These are phyloP conservation scores for Corynascus novoguineensis DNA, from an alignment of 495 filamentous ascomycete species.

Conservation along the genomic window DNA sequence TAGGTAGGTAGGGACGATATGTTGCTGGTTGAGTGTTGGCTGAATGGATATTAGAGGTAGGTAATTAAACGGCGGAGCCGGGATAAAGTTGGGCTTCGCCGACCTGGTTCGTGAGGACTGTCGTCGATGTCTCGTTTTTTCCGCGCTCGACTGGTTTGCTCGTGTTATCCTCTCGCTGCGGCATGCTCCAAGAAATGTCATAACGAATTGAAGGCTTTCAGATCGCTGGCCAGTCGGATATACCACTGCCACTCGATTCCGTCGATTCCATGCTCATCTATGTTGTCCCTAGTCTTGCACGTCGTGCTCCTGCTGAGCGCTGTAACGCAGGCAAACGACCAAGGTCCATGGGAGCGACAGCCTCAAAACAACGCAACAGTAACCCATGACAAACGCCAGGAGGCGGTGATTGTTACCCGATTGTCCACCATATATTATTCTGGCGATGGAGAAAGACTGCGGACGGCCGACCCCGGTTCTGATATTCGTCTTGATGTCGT, in stretches of 20 bases:
- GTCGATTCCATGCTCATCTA: background rate
- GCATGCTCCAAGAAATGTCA: background rate
- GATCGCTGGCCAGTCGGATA: background rate
- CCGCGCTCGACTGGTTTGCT: background rate
- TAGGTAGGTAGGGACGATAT: no score
- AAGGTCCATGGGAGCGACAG: background rate
- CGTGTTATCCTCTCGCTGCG: background rate
- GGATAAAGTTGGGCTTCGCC: no score
- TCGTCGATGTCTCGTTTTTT: no score
- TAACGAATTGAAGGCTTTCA: background rate
- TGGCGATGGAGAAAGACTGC: conserved; percentile 7
- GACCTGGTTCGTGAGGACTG: no score
- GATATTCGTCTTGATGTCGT: conserved; percentile 20
- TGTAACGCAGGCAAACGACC: conserved; percentile 13
- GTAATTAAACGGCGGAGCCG: no score
- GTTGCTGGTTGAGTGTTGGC: no score
- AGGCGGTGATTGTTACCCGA: conserved; percentile 1
- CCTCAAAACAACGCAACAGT: background rate
- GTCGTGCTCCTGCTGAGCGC: background rate
- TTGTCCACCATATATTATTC: conserved; percentile 9
- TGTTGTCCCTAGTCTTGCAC: background rate
- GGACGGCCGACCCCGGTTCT: conserved; percentile 19
- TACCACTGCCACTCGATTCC: background rate
- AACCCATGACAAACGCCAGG: background rate
- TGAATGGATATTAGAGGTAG: no score